Evolutionary conservation across 2,329 filamentous ascomycete genomes (phyloP).

Genomic region (Fusarium sp.): DNA sequence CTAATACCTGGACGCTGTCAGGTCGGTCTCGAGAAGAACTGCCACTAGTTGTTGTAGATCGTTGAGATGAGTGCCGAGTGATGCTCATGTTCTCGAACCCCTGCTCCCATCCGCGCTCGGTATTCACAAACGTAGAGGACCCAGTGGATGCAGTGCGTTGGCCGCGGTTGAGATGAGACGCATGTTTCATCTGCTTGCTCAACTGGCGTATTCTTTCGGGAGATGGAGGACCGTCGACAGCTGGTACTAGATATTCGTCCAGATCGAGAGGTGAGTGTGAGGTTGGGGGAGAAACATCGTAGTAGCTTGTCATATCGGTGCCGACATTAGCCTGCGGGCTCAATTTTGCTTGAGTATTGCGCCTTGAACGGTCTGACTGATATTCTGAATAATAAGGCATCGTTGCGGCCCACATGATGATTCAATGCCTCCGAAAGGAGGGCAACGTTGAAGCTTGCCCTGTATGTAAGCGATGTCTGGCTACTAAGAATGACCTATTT

Average conservation of each 20-base stretch:
- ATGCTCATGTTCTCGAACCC: conserved; percentile 61
- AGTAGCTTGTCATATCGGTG: conserved; percentile 22
- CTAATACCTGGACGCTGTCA: conserved; percentile 70
- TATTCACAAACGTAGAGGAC: conserved; percentile 62
- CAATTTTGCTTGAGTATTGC: conserved; percentile 34
- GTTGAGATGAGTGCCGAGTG: conserved; percentile 67
- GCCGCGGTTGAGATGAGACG: conserved; percentile 56
- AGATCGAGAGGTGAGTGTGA: conserved; percentile 44
- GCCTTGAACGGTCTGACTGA: conserved; percentile 39
- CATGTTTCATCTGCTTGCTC: conserved; percentile 68
- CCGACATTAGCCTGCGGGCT: conserved; percentile 16
- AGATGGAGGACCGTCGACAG: conserved; percentile 71
- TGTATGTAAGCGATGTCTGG: conserved; percentile 40
- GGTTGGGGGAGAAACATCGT: conserved; percentile 29
- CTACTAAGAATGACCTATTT: conserved; percentile 28
- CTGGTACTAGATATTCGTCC: conserved; percentile 65
- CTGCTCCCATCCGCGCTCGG: conserved; percentile 64
- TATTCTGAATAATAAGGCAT: conserved; percentile 46
- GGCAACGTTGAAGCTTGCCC: conserved; percentile 49
- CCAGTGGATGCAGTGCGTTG: conserved; percentile 63
- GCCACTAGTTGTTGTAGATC: conserved; percentile 63
- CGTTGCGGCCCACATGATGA: conserved; percentile 45
- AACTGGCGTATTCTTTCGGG: conserved; percentile 69
- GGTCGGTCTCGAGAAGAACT: conserved; percentile 66
- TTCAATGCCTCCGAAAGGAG: conserved; percentile 44